A percentile compares a stretch with the other conserved stretches of the same genome.
Conservation (phyloP, 495 filamentous ascomycete genomes). For the Daldinia childiae region DNA sequence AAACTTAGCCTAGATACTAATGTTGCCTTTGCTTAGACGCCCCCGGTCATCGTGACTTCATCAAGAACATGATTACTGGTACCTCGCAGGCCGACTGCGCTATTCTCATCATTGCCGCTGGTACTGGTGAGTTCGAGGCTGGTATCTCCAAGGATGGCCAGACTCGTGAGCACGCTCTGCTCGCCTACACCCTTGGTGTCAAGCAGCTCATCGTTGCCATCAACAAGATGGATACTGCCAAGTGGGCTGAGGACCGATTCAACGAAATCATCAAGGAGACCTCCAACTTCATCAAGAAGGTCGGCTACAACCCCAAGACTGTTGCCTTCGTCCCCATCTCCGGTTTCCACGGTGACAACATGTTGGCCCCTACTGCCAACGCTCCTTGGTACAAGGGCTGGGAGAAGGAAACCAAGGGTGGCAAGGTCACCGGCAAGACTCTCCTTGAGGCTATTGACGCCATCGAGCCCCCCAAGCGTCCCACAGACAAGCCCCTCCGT, state of each 20-base stretch:
- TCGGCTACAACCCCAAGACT: conserved; percentile 98
- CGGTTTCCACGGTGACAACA: conserved; percentile 99
- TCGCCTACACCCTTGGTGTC: conserved; percentile 99
- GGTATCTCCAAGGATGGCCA: conserved; percentile 99
- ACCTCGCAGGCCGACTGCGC: conserved; percentile 99
- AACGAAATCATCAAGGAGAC: conserved; percentile 99
- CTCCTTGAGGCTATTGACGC: conserved; percentile 98
- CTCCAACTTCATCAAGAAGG: conserved; percentile 99
- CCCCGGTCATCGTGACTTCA: conserved; percentile 99
- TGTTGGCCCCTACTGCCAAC: conserved; percentile 91
- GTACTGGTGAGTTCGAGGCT: conserved; percentile 99
- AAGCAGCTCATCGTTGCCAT: conserved; percentile 99
- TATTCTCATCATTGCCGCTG: conserved; percentile 99
- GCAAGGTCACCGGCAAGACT: conserved; percentile 92
- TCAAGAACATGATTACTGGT: conserved; percentile 99
- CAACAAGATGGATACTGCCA: conserved; percentile 99
- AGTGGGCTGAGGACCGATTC: conserved; percentile 96
- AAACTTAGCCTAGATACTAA: conserved; percentile 24
- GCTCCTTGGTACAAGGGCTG: conserved; percentile 99
- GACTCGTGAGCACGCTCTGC: conserved; percentile 99
- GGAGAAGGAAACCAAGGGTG: conserved; percentile 98
- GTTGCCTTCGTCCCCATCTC: conserved; percentile 99
- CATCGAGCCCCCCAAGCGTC: conserved; percentile 92
- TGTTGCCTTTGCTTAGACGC: conserved; percentile 69
- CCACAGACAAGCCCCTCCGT: conserved; percentile 97